Evolutionary conservation across 371 early-diverging fungal species (phyloP).

Genomic region (Zychaea mexicana): DNA sequence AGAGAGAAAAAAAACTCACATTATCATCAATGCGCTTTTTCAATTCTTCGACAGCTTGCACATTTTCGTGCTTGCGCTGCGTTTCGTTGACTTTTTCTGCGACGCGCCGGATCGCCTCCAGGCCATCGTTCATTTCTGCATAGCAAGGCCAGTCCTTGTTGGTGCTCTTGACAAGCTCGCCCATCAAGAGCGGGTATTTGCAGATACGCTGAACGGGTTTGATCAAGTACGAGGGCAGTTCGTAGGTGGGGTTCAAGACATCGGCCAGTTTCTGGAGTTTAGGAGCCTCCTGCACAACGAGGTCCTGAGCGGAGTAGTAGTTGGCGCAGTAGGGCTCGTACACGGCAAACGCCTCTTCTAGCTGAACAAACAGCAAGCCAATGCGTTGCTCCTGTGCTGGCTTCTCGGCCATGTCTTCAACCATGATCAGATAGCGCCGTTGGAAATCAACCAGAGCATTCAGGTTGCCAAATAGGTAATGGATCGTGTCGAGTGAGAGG

Average conservation of each 20-base stretch:
- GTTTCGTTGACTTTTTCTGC: constrained; percentile 93
- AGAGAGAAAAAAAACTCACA: neutral
- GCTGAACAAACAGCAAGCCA: constrained; percentile 77
- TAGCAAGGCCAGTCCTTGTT: constrained; percentile 69
- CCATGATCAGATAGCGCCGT: constrained; percentile 87
- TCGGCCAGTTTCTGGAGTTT: constrained; percentile 61
- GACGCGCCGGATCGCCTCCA: constrained; percentile 83
- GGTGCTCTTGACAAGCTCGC: constrained; percentile 83
- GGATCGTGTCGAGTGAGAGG: constrained; percentile 74
- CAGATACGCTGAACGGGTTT: constrained; percentile 97
- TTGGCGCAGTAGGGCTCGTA: constrained; percentile 96
- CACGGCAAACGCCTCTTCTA: constrained; percentile 88
- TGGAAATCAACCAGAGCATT: constrained; percentile 94
- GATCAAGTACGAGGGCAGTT: constrained; percentile 90
- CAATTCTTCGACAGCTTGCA: constrained; percentile 74
- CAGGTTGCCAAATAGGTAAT: constrained; percentile 90
- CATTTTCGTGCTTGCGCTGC: constrained; percentile 87
- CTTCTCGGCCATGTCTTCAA: constrained; percentile 84
- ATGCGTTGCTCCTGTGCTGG: constrained; percentile 83
- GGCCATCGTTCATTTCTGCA: constrained; percentile 78
- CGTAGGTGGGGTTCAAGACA: constrained; percentile 83
- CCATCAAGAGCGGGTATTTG: constrained; percentile 92
- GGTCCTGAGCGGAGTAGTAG: constrained; percentile 76
- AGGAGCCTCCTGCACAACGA: constrained; percentile 54
- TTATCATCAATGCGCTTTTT: constrained; percentile 54